Conservation (phyloP, 768 basidiomycete genomes). For the Leccinum longicurvipes region DNA sequence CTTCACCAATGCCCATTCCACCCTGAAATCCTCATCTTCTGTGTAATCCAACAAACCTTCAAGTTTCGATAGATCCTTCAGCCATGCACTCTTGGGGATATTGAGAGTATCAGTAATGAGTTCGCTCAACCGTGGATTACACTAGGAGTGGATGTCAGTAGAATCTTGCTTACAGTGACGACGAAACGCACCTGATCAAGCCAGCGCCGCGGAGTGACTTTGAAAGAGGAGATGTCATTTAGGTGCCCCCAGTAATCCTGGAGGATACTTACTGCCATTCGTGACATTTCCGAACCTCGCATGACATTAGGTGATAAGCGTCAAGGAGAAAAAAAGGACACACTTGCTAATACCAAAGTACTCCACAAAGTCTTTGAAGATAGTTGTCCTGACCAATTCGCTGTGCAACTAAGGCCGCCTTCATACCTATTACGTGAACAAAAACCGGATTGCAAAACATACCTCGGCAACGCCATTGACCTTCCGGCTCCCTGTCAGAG, state of each 20-base stretch:
- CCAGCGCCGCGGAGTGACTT: constrained; percentile 92
- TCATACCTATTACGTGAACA: not conserved
- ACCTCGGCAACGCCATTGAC: constrained; percentile 97
- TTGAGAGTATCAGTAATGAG: constrained; percentile 84
- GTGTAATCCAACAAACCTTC: constrained; percentile 69
- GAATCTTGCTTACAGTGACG: not conserved
- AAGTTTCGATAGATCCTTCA: constrained; percentile 79
- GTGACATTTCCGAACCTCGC: constrained; percentile 82
- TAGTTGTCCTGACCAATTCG: constrained; percentile 79
- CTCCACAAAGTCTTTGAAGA: constrained; percentile 90
- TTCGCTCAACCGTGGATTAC: constrained; percentile 83
- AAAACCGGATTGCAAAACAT: not conserved
- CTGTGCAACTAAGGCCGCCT: constrained; percentile 64
- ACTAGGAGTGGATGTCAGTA: constrained; percentile 35
- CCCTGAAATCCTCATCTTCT: constrained; percentile 72
- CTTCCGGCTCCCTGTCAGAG: constrained; percentile 59
- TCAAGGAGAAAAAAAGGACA: not conserved
- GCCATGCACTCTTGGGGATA: constrained; percentile 72
- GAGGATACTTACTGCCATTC: constrained; percentile 70
- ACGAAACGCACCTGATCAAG: constrained; percentile 60
- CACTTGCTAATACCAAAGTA: constrained; percentile 84
- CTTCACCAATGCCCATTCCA: constrained; percentile 83
- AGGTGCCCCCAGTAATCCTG: not conserved
- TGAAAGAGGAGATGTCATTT: not conserved
- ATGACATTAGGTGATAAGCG: constrained; percentile 14